Base-by-base conservation (phyloP, 352 stramenopile genomes). In the Pythium brachiatum region DNA sequence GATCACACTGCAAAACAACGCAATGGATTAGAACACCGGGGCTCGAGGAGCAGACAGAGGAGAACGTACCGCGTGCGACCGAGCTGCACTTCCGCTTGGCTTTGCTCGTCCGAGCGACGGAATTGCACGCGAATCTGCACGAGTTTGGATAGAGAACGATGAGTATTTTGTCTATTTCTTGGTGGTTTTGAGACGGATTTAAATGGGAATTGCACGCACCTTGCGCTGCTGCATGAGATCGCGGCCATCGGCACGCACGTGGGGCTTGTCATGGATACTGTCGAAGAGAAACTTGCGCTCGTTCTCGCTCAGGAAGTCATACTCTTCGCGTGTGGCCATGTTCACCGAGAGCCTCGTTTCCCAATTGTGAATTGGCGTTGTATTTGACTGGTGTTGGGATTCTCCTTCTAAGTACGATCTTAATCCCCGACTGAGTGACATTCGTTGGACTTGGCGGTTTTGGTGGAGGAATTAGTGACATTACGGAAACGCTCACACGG, bases 211-310 rank as follows among this genome's bases (percentile, higher is more conserved):
- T 48, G 3, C 34, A 46, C 58, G 59, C 50, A 84, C 76, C 65
- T 92, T 89, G 44, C 83, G 80, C 70, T 92, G 83, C 66, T 92
- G 83, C 72, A 92, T 78, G 61, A 92, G 71, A 64, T 90, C 83
- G 36, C 85, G 81, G 16, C 85, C 85, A 63, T 94, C 83, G 12
- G 83, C 80, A 50, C 85, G 81, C 60, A 89, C 55, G 60, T 89
- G 76, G 34, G 79, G 77, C 44, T 75, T 72, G 47, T 83, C 66
- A 47, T 73, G 72, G 53, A 94, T 75, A 44, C 81, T 74, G 25
- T 80, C 75, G 64, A 82, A 80, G 53, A 92, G 74, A 67, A 92
- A 94, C 68, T 81, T 67, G 66, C 83, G 85, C 72, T 94, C 84
- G 56, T 88, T 94, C 62, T 88, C 83, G 69, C 81, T 91, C 57